Evolutionary conservation across 169 alveolate genomes (phyloP), one percentile per base, ranked within the genome.

Genomic region (Eimeria acervulina): DNA sequence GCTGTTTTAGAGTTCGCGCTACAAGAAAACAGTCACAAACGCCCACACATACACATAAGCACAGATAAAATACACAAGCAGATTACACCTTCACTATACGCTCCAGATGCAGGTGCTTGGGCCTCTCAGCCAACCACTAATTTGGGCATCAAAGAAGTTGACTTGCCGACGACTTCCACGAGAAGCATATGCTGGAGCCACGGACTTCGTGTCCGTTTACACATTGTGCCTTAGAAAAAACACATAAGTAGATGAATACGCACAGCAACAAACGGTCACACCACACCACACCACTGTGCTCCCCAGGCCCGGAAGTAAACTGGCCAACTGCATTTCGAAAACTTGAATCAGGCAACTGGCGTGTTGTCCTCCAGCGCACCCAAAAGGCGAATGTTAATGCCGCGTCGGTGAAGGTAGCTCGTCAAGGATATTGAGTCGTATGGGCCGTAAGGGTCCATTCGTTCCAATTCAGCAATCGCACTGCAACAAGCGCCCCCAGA

Each of bases 121-220:
- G 26, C n/a, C 47, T 68, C 44, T 68, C 44, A 31, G 42, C 47
- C 80, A 28, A 10, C 28, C 19, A 26, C 38, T 63, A 17, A 63
- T 63, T 28, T 68, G 47, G 80, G 80, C 47, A 21, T 31, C 80
- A 31, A 3, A 17, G 80, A 47, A 36, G 15, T 40, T 47, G 84
- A 70, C 95, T 55, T 61, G 55, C 96, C 96, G 40, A 92, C 92
- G 36, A 92, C 66, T 80, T 92, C 96, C 83, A 78, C 92, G 74
- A 59, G 36, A 15, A 92, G 91, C 96, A 92, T 92, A 87, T 92
- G 96, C 26, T 78, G 96, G 17, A 92, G 85, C 96, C 96, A 92
- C 5, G 91, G 92, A 23, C 74, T 51, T 61, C 96, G 70, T 51
- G 96, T 92, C n/a, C 92, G 61, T 55, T 84, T 83, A 52, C 42